phyloP scores from a whole-genome alignment of 1,139 yeast genomes.

The Arxiozyma bovina region DNA sequence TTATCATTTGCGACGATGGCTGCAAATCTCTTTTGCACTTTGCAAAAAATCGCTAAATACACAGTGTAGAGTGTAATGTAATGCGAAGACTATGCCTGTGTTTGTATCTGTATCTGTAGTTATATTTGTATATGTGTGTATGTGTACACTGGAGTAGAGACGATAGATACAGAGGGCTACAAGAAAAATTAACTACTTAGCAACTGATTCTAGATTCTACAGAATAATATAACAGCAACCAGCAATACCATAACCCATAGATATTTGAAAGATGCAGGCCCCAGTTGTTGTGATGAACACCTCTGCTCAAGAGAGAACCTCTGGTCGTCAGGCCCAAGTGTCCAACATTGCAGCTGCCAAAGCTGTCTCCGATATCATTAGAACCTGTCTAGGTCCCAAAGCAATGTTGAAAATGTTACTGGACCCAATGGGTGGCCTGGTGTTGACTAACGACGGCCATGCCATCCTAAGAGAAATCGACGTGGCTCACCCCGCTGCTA shows the following conservation, averaged over 20 bases:
- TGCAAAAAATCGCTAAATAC: too few relatives aligned
- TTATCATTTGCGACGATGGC: too few relatives aligned
- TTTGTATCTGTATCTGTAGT: too few relatives aligned
- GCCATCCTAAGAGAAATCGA: conserved; percentile 85
- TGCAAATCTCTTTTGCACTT: too few relatives aligned
- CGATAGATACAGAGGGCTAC: too few relatives aligned
- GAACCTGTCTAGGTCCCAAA: conserved; percentile 98
- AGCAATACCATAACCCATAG: background rate
- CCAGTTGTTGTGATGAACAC: conserved; percentile 76
- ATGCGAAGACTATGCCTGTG: too few relatives aligned
- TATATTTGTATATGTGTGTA: too few relatives aligned
- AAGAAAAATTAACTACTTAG: too few relatives aligned
- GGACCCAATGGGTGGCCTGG: conserved; percentile 99
- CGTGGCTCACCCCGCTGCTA: conserved; percentile 96
- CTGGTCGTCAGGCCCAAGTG: conserved; percentile 94
- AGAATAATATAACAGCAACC: background rate
- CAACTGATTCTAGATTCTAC: too few relatives aligned
- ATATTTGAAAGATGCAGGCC: conserved; percentile 44
- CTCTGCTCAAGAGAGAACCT: conserved; percentile 77
- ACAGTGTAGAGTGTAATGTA: too few relatives aligned
- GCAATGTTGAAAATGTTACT: conserved; percentile 97
- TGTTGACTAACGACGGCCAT: conserved; percentile 95
- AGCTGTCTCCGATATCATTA: conserved; percentile 93
- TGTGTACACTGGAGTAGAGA: too few relatives aligned
- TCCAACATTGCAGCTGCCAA: conserved; percentile 98